These are phyloP conservation scores for Trametes coccinea DNA, from an alignment of 768 basidiomycete genomes.

Conservation along the genomic window DNA sequence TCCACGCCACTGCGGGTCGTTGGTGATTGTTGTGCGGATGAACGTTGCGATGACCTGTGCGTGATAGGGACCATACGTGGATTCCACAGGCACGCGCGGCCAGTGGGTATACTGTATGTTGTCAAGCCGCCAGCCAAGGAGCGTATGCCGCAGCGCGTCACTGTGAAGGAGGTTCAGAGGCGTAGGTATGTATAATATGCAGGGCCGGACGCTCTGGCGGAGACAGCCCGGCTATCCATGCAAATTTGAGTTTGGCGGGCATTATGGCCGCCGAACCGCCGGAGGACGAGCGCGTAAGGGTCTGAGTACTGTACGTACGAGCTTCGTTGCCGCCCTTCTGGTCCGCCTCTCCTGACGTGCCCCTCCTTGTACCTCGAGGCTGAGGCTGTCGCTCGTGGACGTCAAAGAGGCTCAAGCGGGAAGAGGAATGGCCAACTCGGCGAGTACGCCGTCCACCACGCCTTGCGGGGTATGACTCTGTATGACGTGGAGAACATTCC, in stretches of 20 bases:
- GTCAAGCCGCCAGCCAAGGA: not conserved
- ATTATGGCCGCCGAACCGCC: slow-evolving; percentile 4
- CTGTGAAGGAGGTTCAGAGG: not conserved
- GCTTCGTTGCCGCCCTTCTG: not conserved
- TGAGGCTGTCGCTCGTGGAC: not conserved
- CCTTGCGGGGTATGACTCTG: not conserved
- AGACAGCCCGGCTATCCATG: slow-evolving; percentile 4
- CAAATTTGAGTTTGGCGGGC: slow-evolving; percentile 4
- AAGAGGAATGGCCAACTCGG: slow-evolving; percentile 8
- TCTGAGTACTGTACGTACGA: not conserved
- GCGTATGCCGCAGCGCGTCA: not conserved
- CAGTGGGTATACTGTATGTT: not conserved
- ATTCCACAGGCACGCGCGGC: not conserved
- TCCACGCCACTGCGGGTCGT: slow-evolving; percentile 2
- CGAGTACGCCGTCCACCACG: not conserved
- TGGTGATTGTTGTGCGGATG: slow-evolving; percentile 2
- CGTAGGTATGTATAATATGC: not conserved
- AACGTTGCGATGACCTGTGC: not conserved
- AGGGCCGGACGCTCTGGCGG: slow-evolving; percentile 2
- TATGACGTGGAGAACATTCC: slow-evolving; percentile 6
- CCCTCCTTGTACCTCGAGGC: not conserved
- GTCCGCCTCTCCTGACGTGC: not conserved
- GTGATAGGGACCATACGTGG: not conserved
- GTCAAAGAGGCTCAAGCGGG: slow-evolving; percentile 8
- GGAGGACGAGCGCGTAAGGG: not conserved